These are phyloP conservation scores for Tetraselmis striata DNA, from an alignment of 139 green algal species.

Conservation along the genomic window DNA sequence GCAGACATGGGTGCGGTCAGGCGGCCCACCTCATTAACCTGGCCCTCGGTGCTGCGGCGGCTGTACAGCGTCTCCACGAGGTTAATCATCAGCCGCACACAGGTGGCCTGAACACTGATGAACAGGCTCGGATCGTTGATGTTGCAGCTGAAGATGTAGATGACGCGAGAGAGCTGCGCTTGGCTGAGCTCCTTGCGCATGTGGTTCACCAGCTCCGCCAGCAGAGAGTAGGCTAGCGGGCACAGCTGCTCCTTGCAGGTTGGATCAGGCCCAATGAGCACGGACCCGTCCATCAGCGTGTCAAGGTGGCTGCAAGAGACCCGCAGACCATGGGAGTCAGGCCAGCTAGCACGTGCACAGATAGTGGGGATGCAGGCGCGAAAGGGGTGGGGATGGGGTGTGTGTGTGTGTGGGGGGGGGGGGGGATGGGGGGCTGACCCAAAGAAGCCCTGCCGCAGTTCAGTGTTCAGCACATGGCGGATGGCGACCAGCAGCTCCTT, in stretches of 20 bases:
- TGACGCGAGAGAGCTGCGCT: slow-evolving; percentile 49
- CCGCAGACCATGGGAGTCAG: too few relatives aligned
- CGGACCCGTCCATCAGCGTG: slow-evolving; percentile 65
- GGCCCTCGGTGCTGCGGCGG: neutral
- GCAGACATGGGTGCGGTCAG: too few relatives aligned
- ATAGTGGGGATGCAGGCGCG: too few relatives aligned
- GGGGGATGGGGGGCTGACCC: neutral
- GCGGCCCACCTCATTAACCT: neutral
- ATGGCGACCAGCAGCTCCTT: slow-evolving; percentile 81
- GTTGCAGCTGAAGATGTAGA: slow-evolving; percentile 67
- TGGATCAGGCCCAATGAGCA: slow-evolving; percentile 63
- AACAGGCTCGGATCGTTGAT: slow-evolving; percentile 56
- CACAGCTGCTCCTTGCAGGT: slow-evolving; percentile 66
- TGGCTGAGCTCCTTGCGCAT: slow-evolving; percentile 51
- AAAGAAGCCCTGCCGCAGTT: slow-evolving; percentile 47
- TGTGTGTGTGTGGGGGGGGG: neutral
- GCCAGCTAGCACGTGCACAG: too few relatives aligned
- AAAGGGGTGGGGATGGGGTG: too few relatives aligned
- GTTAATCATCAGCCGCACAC: slow-evolving; percentile 79
- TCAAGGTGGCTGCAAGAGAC: slow-evolving; percentile 34
- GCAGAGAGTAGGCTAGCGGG: slow-evolving; percentile 63
- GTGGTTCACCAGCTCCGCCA: slow-evolving; percentile 77
- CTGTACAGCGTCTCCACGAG: slow-evolving; percentile 76
- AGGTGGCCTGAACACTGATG: slow-evolving; percentile 63
- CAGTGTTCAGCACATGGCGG: slow-evolving; percentile 58